Evolutionary conservation across 2,329 filamentous ascomycete species (phyloP).

Genomic region (Pseudocercospora fuligena): DNA sequence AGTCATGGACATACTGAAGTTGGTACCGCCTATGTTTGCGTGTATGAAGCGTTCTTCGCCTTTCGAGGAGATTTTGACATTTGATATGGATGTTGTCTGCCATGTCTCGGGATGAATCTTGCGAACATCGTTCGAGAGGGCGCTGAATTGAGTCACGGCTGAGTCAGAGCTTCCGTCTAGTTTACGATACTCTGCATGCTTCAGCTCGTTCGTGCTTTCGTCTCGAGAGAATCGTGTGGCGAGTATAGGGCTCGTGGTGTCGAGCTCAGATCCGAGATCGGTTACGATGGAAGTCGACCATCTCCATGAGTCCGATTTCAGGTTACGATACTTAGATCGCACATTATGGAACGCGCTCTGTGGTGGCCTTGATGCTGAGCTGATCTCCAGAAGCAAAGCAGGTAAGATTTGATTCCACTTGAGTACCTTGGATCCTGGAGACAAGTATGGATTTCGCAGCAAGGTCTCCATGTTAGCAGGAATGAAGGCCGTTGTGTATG

Average conservation of each 20-base stretch:
- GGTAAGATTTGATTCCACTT: not conserved
- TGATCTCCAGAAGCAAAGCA: not conserved
- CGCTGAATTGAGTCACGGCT: not conserved
- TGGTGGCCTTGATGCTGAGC: not conserved
- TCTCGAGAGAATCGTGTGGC: not conserved
- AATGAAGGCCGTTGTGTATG: not conserved
- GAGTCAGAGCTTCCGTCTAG: not conserved
- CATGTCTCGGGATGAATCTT: not conserved
- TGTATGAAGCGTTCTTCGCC: not conserved
- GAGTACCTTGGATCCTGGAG: not conserved
- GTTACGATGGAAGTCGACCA: not conserved
- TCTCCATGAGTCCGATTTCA: not conserved
- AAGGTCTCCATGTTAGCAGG: not conserved
- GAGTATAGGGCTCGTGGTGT: not conserved
- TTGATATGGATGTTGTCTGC: not conserved
- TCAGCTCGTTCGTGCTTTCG: not conserved
- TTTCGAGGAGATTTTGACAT: not conserved
- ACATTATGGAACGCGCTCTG: not conserved
- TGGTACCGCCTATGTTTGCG: not conserved
- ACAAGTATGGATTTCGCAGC: not conserved
- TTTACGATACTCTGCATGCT: not conserved
- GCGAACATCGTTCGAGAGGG: not conserved
- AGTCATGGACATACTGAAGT: not conserved
- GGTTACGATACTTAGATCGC: not conserved
- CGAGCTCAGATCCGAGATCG: not conserved